These are phyloP conservation scores for Coniferiporia weirii DNA, from an alignment of 1,284 basidiomycete species.

Conservation along the genomic window DNA sequence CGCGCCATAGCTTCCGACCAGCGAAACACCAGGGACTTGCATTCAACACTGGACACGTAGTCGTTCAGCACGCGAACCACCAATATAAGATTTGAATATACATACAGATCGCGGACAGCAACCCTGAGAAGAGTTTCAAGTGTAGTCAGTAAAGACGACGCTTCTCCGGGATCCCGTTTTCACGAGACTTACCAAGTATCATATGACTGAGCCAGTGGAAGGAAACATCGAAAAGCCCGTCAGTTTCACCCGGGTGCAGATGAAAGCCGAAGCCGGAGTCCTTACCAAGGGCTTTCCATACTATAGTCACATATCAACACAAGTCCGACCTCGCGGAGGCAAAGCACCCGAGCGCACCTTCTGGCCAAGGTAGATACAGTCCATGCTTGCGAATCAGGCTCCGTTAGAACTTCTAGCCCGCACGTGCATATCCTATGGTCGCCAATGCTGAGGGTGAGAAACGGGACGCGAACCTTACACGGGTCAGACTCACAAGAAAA, in stretches of 20 bases:
- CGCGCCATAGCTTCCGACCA: background rate
- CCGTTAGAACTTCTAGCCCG: conserved; percentile 7
- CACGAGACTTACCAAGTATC: conserved; percentile 44
- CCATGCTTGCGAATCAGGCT: conserved; percentile 54
- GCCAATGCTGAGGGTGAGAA: background rate
- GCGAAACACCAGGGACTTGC: conserved; percentile 33
- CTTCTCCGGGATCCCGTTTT: conserved; percentile 28
- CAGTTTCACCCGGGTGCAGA: too few species aligned
- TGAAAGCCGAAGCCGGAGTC: background rate
- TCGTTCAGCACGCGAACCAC: background rate
- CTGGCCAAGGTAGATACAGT: conserved; percentile 91
- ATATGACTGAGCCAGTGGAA: conserved; percentile 36
- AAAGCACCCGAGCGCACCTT: conserved; percentile 47
- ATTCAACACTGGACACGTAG: conserved; percentile 51
- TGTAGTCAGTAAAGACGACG: background rate
- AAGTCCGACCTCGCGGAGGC: background rate
- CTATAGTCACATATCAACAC: conserved; percentile 22
- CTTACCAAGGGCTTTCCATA: conserved; percentile 30
- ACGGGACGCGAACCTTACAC: background rate
- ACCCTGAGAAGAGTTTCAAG: conserved; percentile 42
- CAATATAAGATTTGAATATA: conserved; percentile 9
- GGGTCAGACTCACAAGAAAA: conserved; percentile 21
- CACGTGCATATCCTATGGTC: background rate
- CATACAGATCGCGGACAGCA: conserved; percentile 72
- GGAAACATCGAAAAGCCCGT: too few species aligned